Conservation (phyloP, 164 flowering plant genomes). For the Platanus orientalis region DNA sequence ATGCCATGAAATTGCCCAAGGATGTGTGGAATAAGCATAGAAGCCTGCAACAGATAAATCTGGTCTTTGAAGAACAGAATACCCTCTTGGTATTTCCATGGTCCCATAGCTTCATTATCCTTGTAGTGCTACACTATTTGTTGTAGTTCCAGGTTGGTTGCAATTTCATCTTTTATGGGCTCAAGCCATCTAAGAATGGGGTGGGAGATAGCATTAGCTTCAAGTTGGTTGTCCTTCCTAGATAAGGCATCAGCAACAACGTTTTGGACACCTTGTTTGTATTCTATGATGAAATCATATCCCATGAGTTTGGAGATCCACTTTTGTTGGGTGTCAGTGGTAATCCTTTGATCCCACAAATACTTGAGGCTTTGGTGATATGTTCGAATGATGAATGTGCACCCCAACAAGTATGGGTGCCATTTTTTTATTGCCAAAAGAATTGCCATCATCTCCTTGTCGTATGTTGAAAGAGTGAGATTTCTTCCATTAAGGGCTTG, state of each 20-base stretch:
- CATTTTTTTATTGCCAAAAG: no score
- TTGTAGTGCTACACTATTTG: background rate
- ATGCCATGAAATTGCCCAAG: background rate
- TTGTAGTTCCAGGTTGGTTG: background rate
- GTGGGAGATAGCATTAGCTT: no score
- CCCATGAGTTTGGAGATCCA: slow-evolving; percentile 1
- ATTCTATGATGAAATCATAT: background rate
- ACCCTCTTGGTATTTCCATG: background rate
- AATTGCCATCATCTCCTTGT: background rate
- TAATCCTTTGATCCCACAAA: background rate
- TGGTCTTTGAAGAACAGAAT: background rate
- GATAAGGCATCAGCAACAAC: background rate
- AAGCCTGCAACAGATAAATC: background rate
- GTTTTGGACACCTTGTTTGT: background rate
- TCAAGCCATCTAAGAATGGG: background rate
- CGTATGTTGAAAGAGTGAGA: background rate
- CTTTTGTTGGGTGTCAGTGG: background rate
- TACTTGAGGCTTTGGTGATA: background rate
- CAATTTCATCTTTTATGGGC: background rate
- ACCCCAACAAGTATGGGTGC: background rate
- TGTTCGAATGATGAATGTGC: background rate
- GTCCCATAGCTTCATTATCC: background rate
- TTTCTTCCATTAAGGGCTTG: background rate
- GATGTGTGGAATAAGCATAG: background rate
- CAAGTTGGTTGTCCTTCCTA: background rate